Conservation (phyloP, 2,329 filamentous ascomycete species). For the Aplosporella prunicola region DNA sequence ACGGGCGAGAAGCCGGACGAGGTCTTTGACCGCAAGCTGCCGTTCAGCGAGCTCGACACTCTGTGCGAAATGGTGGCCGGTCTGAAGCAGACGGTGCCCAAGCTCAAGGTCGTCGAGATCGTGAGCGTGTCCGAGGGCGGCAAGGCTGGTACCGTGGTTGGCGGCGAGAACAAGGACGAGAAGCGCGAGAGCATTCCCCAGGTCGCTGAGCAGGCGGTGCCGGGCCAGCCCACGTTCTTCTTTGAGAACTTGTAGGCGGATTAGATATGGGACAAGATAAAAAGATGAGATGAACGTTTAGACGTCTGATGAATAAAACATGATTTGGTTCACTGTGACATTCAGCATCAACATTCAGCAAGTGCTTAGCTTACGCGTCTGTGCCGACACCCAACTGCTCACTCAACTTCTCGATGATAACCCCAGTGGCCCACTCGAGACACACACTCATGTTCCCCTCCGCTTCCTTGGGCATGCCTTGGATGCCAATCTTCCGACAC, state of each 20-base stretch:
- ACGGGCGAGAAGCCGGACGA: conserved; percentile 53
- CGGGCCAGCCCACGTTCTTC: conserved; percentile 70
- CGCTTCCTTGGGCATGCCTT: conserved; percentile 31
- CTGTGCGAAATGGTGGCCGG: conserved; percentile 69
- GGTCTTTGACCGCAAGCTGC: conserved; percentile 75
- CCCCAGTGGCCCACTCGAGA: conserved; percentile 7
- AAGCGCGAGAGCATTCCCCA: conserved; percentile 48
- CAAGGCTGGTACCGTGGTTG: conserved; percentile 51
- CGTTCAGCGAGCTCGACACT: conserved; percentile 74
- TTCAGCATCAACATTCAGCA: too few species aligned
- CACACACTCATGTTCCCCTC: conserved; percentile 22
- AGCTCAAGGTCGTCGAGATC: conserved; percentile 61
- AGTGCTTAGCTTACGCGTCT: too few species aligned
- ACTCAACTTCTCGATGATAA: conserved; percentile 1
- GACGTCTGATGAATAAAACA: too few species aligned
- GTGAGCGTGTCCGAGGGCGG: conserved; percentile 61
- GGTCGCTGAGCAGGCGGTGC: conserved; percentile 64
- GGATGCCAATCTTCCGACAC: conserved; percentile 19
- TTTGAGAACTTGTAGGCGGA: conserved; percentile 76
- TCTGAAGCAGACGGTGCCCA: conserved; percentile 65
- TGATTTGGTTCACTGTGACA: too few species aligned
- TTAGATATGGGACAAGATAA: too few species aligned
- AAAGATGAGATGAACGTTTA: too few species aligned
- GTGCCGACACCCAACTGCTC: too few species aligned
- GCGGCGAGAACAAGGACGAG: conserved; percentile 47